Evolutionary conservation across 225 moss, liverwort and hornwort genomes (phyloP).

Genomic region (Takakia lepidozioides): DNA sequence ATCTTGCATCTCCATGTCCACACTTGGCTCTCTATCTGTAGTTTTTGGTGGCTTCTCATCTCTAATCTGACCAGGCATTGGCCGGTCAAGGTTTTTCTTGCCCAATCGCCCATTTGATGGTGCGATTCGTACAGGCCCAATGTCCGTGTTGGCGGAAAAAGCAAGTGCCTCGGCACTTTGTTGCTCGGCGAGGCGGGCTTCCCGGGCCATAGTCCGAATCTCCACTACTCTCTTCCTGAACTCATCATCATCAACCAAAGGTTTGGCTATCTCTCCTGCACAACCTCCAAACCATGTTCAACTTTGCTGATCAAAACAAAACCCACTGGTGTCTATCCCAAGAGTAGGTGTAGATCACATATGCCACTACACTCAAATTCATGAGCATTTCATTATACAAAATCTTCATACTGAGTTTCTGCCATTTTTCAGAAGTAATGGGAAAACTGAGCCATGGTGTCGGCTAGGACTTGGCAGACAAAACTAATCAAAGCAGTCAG

Average conservation of each 20-base stretch:
- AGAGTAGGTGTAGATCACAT: too few species aligned
- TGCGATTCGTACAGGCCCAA: constrained; percentile 29
- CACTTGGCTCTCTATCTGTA: constrained; percentile 13
- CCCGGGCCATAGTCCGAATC: constrained; percentile 89
- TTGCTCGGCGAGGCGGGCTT: constrained; percentile 66
- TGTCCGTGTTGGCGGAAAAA: constrained; percentile 36
- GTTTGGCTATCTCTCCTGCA: constrained; percentile 7
- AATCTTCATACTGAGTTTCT: too few species aligned
- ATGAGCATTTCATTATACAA: too few species aligned
- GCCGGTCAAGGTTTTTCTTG: constrained; percentile 15
- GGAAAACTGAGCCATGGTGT: too few species aligned
- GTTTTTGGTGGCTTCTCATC: constrained; percentile 13
- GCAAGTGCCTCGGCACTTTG: constrained; percentile 23
- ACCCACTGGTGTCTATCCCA: too few species aligned
- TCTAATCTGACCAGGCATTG: constrained; percentile 10
- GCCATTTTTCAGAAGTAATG: too few species aligned
- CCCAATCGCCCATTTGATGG: constrained; percentile 9
- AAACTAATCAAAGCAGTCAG: too few species aligned
- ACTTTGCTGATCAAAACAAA: too few species aligned
- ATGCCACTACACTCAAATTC: too few species aligned
- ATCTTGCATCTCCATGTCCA: not conserved
- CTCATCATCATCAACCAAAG: constrained; percentile 28
- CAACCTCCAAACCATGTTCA: too few species aligned
- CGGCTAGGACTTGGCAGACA: too few species aligned
- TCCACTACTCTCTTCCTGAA: constrained; percentile 60